These are phyloP conservation scores for Straminergon stramineum DNA, from an alignment of 225 moss, liverwort and hornwort species.

Conservation along the genomic window DNA sequence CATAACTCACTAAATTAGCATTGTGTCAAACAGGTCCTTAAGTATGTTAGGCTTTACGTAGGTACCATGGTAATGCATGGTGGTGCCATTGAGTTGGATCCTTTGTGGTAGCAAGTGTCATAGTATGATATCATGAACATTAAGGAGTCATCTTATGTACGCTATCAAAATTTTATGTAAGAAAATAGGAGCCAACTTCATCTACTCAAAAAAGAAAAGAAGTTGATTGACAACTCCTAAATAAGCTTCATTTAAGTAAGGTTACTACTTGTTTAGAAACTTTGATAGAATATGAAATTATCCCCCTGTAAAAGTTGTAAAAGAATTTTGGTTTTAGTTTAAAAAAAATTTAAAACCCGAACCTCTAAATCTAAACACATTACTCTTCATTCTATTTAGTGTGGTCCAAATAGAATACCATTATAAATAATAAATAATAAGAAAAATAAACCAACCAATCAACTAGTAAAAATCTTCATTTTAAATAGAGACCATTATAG, in stretches of 20 bases:
- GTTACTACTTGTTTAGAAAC: not conserved
- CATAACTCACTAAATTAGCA: not conserved
- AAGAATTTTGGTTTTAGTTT: not conserved
- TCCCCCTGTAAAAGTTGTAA: not conserved
- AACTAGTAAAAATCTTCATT: not conserved
- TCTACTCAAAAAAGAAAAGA: not conserved
- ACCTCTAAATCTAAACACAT: not conserved
- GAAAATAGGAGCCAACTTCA: not conserved
- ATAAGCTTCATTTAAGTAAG: not conserved
- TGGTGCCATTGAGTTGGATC: not conserved
- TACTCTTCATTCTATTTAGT: not conserved
- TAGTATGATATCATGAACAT: not conserved
- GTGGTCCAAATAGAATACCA: too few relatives aligned
- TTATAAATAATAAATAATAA: too few relatives aligned
- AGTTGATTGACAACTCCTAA: not conserved
- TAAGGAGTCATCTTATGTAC: not conserved
- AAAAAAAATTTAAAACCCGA: not conserved
- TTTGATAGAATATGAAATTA: not conserved
- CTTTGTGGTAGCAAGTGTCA: not conserved
- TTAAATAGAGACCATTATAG: not conserved
- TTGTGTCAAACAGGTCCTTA: not conserved
- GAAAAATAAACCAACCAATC: too few relatives aligned
- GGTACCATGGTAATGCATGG: not conserved
- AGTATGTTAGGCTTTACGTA: not conserved
- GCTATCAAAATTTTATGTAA: accelerated